These are phyloP conservation scores for Wickerhamiella azymoides DNA, from an alignment of 805 yeast genomes.

Conservation along the genomic window DNA sequence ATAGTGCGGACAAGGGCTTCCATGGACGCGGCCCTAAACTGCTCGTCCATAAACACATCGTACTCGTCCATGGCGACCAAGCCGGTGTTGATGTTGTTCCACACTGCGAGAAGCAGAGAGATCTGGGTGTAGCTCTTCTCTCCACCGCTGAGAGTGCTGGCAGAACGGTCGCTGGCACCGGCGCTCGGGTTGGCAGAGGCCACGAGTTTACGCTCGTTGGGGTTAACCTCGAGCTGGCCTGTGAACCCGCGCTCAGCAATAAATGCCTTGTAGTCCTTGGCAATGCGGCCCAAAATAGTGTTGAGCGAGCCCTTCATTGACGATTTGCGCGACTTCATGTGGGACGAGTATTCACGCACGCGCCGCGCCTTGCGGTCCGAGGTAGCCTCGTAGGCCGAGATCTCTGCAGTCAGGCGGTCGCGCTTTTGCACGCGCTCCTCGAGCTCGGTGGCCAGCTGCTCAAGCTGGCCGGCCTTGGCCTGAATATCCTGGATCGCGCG, in stretches of 20 bases:
- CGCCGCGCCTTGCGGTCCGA: background rate
- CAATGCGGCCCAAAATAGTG: background rate
- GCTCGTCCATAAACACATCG: slow-evolving; percentile 95
- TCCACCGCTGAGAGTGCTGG: slow-evolving; percentile 87
- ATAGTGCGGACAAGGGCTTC: slow-evolving; percentile 58
- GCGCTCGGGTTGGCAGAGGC: slow-evolving; percentile 18
- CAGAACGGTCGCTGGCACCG: slow-evolving; percentile 41
- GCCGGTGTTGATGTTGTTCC: slow-evolving; percentile 84
- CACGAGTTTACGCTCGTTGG: slow-evolving; percentile 21
- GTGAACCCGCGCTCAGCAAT: slow-evolving; percentile 32
- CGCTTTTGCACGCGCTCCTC: slow-evolving; percentile 4
- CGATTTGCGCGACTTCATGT: background rate
- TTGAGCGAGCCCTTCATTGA: background rate
- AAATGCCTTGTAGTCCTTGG: background rate
- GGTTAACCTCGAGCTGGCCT: slow-evolving; percentile 58
- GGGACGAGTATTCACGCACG: background rate
- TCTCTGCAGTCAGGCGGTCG: background rate
- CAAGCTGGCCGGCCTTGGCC: background rate
- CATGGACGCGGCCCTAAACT: slow-evolving; percentile 70
- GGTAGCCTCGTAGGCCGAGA: background rate
- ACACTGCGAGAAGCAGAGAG: slow-evolving; percentile 71
- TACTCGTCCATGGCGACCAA: slow-evolving; percentile 87
- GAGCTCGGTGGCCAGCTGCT: background rate
- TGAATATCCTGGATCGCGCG: background rate
- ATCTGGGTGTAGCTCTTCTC: slow-evolving; percentile 91